These are phyloP conservation scores for Corynascus novoguineensis DNA, from an alignment of 495 filamentous ascomycete species.

Conservation along the genomic window DNA sequence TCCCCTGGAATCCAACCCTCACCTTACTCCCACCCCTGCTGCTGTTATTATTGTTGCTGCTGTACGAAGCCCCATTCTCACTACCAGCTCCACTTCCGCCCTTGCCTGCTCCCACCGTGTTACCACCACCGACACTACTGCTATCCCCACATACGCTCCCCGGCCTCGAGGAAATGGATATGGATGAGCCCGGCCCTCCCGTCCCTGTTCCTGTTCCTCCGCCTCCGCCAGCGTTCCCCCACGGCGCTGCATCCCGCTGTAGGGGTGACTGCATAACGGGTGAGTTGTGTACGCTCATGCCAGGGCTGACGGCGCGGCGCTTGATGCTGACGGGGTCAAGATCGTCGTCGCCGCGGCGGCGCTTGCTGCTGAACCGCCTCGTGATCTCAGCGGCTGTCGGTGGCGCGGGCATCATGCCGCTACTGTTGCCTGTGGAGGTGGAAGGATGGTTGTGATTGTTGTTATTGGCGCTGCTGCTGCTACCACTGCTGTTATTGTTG, in stretches of 20 bases:
- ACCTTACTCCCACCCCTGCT: not conserved
- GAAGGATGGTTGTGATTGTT: not conserved
- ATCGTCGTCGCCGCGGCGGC: slow-evolving; percentile 84
- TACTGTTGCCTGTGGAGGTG: not conserved
- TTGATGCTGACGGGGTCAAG: slow-evolving; percentile 89
- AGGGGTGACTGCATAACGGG: slow-evolving; percentile 80
- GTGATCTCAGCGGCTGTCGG: slow-evolving; percentile 62
- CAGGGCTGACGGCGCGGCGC: slow-evolving; percentile 85
- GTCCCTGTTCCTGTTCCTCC: slow-evolving; percentile 19
- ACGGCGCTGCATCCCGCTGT: slow-evolving; percentile 62
- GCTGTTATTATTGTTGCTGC: not conserved
- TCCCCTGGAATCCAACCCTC: slow-evolving; percentile 85
- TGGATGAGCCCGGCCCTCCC: not conserved
- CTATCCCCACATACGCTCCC: slow-evolving; percentile 53
- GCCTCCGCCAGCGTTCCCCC: slow-evolving; percentile 43
- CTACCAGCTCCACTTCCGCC: slow-evolving; percentile 10
- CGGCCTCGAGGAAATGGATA: slow-evolving; percentile 40
- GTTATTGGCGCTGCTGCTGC: slow-evolving; percentile 16
- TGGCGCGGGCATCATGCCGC: slow-evolving; percentile 8
- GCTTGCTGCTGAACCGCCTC: slow-evolving; percentile 63
- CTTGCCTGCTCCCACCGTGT: slow-evolving; percentile 24
- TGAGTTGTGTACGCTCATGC: slow-evolving; percentile 84
- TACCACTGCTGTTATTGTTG: slow-evolving; percentile 14
- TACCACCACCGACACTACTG: slow-evolving; percentile 19
- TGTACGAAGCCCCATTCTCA: slow-evolving; percentile 6